Evolutionary conservation across 371 early-diverging fungal genomes (phyloP).

Genomic region (Catenaria anguillulae): DNA sequence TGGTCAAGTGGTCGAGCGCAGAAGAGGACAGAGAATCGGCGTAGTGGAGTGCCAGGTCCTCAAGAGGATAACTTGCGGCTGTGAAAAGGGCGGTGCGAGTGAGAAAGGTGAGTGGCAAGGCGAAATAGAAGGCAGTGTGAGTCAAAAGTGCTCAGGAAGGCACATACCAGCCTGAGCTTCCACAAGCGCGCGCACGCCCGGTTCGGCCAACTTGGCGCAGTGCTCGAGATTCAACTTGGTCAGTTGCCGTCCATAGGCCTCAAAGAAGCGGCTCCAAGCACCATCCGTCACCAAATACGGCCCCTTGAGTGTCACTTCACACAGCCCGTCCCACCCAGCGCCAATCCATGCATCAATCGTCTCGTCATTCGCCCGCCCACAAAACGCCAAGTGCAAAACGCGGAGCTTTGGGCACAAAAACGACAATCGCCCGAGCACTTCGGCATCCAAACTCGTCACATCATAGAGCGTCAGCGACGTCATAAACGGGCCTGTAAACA

Average conservation of each 20-base stretch:
- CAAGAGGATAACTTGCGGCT: neutral
- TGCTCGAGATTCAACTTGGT: constrained; percentile 38
- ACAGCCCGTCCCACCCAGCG: constrained; percentile 28
- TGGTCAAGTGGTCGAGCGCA: neutral
- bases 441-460: constrained; percentile 49
- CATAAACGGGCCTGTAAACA: constrained; percentile 54
- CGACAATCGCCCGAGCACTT: constrained; percentile 39
- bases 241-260: constrained; percentile 30
- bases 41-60: neutral
- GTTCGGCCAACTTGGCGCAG: constrained; percentile 25
- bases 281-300: constrained; percentile 47
- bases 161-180: neutral
- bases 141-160: too few relatives aligned
- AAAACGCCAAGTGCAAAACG: constrained; percentile 45
- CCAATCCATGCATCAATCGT: neutral
- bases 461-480: constrained; percentile 51
- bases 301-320: constrained; percentile 48
- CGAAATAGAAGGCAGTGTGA: too few relatives aligned
- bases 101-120: too few relatives aligned
- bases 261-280: constrained; percentile 46
- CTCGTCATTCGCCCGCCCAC: constrained; percentile 54
- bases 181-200: neutral
- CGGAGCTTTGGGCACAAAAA: constrained; percentile 44
- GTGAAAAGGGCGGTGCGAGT: too few relatives aligned
- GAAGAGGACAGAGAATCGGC: neutral